These are phyloP conservation scores for Penicillium polonicum DNA, from an alignment of 2,329 filamentous ascomycete genomes.

Conservation along the genomic window DNA sequence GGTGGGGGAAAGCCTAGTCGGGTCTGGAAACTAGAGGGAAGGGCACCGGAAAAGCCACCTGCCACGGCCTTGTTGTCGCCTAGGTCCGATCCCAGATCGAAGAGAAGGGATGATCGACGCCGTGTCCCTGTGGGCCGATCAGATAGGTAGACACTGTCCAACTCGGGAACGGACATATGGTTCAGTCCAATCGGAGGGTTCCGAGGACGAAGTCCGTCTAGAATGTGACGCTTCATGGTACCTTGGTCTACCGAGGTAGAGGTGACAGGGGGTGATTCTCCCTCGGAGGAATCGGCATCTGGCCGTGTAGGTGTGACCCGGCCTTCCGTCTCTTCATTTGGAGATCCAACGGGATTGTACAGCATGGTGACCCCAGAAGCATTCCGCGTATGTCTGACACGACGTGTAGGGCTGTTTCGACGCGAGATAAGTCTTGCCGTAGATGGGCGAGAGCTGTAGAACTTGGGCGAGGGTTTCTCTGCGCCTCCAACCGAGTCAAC, in stretches of 20 bases:
- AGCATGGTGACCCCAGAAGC: conserved; percentile 80
- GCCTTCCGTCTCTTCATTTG: conserved; percentile 38
- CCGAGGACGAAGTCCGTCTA: conserved; percentile 49
- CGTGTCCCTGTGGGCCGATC: conserved; percentile 35
- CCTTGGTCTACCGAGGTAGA: conserved; percentile 37
- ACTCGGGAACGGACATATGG: conserved; percentile 58
- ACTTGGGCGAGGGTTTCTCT: conserved; percentile 33
- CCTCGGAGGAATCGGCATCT: conserved; percentile 33
- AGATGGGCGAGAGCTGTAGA: conserved; percentile 41
- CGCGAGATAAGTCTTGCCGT: conserved; percentile 44
- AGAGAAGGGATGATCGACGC: conserved; percentile 64
- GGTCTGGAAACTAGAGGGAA: conserved; percentile 76
- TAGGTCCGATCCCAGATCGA: conserved; percentile 72
- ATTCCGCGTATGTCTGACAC: conserved; percentile 64
- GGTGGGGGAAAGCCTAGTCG: conserved; percentile 74
- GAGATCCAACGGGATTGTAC: conserved; percentile 64
- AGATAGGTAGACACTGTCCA: conserved; percentile 55
- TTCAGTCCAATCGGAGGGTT: conserved; percentile 55
- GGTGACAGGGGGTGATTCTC: conserved; percentile 39
- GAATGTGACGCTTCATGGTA: conserved; percentile 44
- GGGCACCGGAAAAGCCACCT: conserved; percentile 60
- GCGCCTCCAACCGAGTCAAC: conserved; percentile 16
- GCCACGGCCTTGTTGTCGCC: conserved; percentile 62
- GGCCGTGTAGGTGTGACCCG: conserved; percentile 23
- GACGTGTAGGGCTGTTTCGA: conserved; percentile 37